A percentile compares a stretch with the other conserved stretches of the same genome.
These are phyloP conservation scores for Protomyces macrosporus DNA, from an alignment of 1,139 yeast genomes.

Conservation along the genomic window DNA sequence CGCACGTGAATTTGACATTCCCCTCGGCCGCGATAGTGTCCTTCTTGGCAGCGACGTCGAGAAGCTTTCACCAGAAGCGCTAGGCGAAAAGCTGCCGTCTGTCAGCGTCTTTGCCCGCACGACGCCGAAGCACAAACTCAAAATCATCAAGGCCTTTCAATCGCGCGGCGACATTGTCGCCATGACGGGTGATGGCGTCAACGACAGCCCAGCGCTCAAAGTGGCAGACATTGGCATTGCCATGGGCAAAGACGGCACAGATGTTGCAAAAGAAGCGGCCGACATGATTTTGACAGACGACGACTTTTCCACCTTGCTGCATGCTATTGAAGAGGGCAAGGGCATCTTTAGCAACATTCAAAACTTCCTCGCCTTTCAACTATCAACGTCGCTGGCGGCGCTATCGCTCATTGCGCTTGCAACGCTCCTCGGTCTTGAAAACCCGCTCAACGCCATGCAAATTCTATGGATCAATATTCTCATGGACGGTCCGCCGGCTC, in stretches of 20 bases:
- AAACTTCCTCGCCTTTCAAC: conserved; percentile 86
- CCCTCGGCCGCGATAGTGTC: conserved; percentile 62
- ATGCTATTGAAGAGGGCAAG: conserved; percentile 93
- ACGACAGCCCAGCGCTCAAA: conserved; percentile 97
- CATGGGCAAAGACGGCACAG: conserved; percentile 96
- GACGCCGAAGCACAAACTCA: conserved; percentile 90
- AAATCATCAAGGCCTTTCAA: conserved; percentile 86
- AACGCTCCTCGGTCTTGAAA: conserved; percentile 79
- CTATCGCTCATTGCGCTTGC: conserved; percentile 80
- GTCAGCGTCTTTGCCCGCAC: conserved; percentile 94
- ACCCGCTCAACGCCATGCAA: conserved; percentile 98
- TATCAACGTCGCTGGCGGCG: conserved; percentile 94
- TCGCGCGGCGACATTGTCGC: conserved; percentile 93
- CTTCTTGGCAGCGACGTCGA: conserved; percentile 82
- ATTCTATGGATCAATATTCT: conserved; percentile 90
- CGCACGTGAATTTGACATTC: conserved; percentile 90
- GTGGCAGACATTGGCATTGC: conserved; percentile 96
- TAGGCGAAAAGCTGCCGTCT: conserved; percentile 67
- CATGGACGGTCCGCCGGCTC: conserved; percentile 99
- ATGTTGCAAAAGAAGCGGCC: conserved; percentile 97
- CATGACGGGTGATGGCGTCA: conserved; percentile 99
- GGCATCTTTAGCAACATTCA: conserved; percentile 93
- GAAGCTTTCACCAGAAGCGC: conserved; percentile 58
- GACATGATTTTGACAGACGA: conserved; percentile 97
- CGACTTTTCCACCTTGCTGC: conserved; percentile 85